phyloP scores from a whole-genome alignment of 257 asterid species.

The Nyctanthes arbortristis region DNA sequence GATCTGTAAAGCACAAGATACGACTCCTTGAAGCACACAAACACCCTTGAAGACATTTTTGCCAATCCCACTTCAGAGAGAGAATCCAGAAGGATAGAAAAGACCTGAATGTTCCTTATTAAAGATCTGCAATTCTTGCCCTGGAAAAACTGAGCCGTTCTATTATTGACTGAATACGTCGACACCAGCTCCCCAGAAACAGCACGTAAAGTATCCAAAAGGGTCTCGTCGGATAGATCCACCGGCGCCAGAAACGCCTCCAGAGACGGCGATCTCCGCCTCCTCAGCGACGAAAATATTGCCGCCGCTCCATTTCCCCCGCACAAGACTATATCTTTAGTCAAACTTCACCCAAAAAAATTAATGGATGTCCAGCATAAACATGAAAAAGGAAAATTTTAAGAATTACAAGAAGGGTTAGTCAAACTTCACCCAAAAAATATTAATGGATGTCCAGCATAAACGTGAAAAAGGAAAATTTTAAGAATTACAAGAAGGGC shows the following conservation, averaged over 20 bases:
- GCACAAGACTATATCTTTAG: neutral
- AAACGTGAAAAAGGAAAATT: neutral
- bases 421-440: too few relatives aligned
- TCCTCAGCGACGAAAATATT: conserved; percentile 80
- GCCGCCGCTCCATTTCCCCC: conserved; percentile 78
- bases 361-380: conserved; percentile 2
- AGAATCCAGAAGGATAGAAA: conserved; percentile 62
- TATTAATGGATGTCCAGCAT: conserved; percentile 2
- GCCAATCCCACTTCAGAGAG: conserved; percentile 47
- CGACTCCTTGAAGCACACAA: conserved; percentile 86
- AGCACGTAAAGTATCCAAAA: conserved; percentile 54
- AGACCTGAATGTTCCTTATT: conserved; percentile 62
- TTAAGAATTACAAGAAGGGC: neutral
- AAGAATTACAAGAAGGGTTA: neutral
- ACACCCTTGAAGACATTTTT: conserved; percentile 38
- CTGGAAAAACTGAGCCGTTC: conserved; percentile 46
- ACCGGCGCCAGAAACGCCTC: conserved; percentile 82
- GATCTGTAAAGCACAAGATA: conserved; percentile 89
- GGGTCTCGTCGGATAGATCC: conserved; percentile 62
- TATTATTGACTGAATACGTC: conserved; percentile 39
- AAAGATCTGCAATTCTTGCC: conserved; percentile 59
- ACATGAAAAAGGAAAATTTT: neutral
- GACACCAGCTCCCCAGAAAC: conserved; percentile 56
- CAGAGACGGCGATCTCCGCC: conserved; percentile 83
- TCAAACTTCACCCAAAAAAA: neutral